Conservation (phyloP, 2,329 filamentous ascomycete genomes). For the Fusarium caatingaense region DNA sequence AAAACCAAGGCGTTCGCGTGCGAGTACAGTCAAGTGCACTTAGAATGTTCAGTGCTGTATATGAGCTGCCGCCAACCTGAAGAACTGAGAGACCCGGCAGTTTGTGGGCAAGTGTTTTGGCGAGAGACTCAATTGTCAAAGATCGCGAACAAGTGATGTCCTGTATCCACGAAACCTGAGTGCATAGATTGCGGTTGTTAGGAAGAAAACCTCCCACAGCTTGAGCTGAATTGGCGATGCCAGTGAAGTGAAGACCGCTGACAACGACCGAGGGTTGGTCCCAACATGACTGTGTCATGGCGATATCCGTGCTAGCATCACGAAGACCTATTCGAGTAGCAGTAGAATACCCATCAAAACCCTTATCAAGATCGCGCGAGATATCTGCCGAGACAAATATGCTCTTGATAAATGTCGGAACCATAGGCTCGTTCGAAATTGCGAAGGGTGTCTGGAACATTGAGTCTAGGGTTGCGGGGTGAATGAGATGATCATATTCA, state of each 20-base stretch:
- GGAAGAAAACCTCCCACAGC: constrained; percentile 56
- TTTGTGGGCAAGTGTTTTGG: constrained; percentile 54
- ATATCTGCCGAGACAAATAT: constrained; percentile 59
- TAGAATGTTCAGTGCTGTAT: constrained; percentile 44
- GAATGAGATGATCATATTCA: constrained; percentile 66
- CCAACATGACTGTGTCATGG: constrained; percentile 54
- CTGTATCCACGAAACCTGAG: constrained; percentile 60
- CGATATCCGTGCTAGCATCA: constrained; percentile 57
- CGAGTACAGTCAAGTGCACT: constrained; percentile 39
- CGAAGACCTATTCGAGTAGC: constrained; percentile 52
- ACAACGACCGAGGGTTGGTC: constrained; percentile 55
- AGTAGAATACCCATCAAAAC: constrained; percentile 57
- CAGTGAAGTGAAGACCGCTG: constrained; percentile 58
- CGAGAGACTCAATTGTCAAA: constrained; percentile 40
- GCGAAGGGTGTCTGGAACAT: constrained; percentile 66
- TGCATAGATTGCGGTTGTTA: constrained; percentile 62
- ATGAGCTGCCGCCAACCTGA: constrained; percentile 50
- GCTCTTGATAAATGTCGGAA: constrained; percentile 59
- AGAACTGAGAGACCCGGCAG: constrained; percentile 54
- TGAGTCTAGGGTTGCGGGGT: constrained; percentile 67
- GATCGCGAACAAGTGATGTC: constrained; percentile 48
- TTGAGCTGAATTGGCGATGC: constrained; percentile 46
- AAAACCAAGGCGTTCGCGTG: constrained; percentile 49
- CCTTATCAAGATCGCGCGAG: constrained; percentile 46
- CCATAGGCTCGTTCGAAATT: constrained; percentile 59